phyloP scores from a whole-genome alignment of 352 stramenopile genomes.

The Detonula confervacea region DNA sequence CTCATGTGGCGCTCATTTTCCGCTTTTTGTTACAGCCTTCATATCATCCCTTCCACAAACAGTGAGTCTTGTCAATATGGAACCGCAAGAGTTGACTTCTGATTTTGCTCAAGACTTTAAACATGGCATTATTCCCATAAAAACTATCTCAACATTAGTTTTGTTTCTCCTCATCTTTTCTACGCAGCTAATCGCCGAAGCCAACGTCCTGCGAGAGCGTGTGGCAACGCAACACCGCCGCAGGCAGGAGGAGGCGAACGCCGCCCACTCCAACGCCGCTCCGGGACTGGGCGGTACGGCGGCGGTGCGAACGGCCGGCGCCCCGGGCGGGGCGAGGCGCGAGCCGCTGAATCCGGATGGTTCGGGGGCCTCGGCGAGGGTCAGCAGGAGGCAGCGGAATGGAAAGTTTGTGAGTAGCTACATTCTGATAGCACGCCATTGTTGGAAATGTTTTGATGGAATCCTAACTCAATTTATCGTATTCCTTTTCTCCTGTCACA shows the following conservation, averaged over 20 bases:
- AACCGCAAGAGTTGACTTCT: no score
- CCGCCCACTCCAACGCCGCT: constrained; percentile 7
- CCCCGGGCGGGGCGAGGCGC: neutral
- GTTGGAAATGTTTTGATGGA: no score
- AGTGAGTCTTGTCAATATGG: no score
- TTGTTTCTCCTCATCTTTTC: no score
- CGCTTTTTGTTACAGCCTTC: constrained; percentile 80
- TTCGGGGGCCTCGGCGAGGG: constrained; percentile 13
- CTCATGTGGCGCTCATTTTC: neutral
- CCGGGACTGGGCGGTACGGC: constrained; percentile 1
- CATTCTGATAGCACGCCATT: no score
- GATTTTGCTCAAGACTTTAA: no score
- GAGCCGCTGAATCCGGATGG: constrained; percentile 61
- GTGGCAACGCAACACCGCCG: constrained; percentile 73
- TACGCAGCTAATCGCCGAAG: constrained; percentile 95
- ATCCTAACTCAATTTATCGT: neutral
- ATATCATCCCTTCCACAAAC: constrained; percentile 93
- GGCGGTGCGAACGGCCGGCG: constrained; percentile 51
- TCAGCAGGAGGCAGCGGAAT: constrained; percentile 50
- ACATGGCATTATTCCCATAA: no score
- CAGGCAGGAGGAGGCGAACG: constrained; percentile 56
- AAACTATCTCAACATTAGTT: no score
- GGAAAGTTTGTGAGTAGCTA: constrained; percentile 53
- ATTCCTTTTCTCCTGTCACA: constrained; percentile 1
- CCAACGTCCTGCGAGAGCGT: constrained; percentile 94